Base-by-base conservation (phyloP, 805 yeast genomes). In the Isabelozyma heimii region DNA sequence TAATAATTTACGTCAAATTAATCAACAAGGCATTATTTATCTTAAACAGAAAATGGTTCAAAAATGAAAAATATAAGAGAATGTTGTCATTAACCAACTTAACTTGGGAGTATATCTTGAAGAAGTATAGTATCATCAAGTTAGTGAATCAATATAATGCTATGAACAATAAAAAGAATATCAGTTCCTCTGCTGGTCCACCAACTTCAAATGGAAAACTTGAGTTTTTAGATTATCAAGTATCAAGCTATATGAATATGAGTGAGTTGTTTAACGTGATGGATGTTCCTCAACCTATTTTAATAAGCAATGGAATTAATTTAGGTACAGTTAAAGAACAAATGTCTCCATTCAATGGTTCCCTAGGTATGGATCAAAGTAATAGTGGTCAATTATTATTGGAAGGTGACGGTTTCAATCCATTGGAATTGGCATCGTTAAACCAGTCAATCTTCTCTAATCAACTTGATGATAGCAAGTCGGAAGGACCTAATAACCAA, bases 11-110 rank as follows among this genome's bases (percentile, higher is more conserved):
- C 45, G 75, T 69, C 35, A 71, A 70, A 42, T 53, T 73, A 45
- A 70, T 73, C 49, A 73, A 73, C 55, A 73, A 72, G 49, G 70
- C 76, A 4, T 58, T 73, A 37, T 73, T 70, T 52, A 73, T 73
- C 42, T 57, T 73, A 49, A 73, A 73, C 54, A 50, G 76, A 12
- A 73, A 73, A 51, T 73, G 76, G 73, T 73, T 72, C 59, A 73
- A 73, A 49, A 73, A 72, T 52, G 79, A 73, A 50, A 73, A 73
- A 57, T 73, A 73, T 56, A 73, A 72, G 57, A 50, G 79, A 43
- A 73, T 73, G 77, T 55, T 73, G 10, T 65, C 75, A n/a, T 60
- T 73, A 26, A 70, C 77, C 2, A 72, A 72, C 49, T 53, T 64
- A 41, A 67, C 72, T 1, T 73, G 79, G 79, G 77, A 73, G 53